Base-by-base conservation (phyloP, 164 flowering plant species). In the Dillenia suffruticosa region DNA sequence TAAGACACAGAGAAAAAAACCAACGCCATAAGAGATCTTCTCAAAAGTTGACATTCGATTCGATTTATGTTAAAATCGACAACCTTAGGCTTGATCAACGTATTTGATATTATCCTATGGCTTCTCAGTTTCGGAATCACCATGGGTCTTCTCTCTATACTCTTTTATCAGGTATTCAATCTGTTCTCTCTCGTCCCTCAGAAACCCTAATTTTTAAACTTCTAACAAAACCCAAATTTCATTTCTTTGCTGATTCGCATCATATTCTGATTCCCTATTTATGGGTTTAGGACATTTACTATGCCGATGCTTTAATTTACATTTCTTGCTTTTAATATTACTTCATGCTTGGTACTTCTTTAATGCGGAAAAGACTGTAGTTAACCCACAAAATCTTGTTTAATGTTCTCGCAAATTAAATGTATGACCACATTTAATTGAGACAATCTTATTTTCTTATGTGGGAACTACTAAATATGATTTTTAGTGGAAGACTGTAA, bases 71-170 rank as follows among this genome's bases (percentile, higher is more conserved):
- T 32, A 32, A 32, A 4, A 32, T 32, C 40, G 40, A 32, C 40
- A 32, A 32, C 40, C 40, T 32, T 32, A 32, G 40, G 5, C 40
- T 32, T 32, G 40, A 32, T 5, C 5, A 32, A 75, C 71, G 72
- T 67, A 5, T 71, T 75, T 72, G 78, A 75, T 48, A 53, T 71
- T 49, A 52, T 71, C 52, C 56, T 75, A 22, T 75, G 75, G 78
- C 50, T 75, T 12, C 1, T 71, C 44, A 63, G 70, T 48, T 64
- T 75, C 64, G 44, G 51, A 59, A 26, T 50, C 51, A 32, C 50
- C 70, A 71, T 75, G 14, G 62, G 56, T 10, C 75, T 75, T 14
- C 72, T 75, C 59, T 68, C 67, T 32, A 5, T 62, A 51, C 55
- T 68, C 43, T 46, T 72, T 14, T 72, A 72, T 55, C 76, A 76